Evolutionary conservation across 495 filamentous ascomycete genomes (phyloP).

Genomic region (Talaromyces borbonicus): DNA sequence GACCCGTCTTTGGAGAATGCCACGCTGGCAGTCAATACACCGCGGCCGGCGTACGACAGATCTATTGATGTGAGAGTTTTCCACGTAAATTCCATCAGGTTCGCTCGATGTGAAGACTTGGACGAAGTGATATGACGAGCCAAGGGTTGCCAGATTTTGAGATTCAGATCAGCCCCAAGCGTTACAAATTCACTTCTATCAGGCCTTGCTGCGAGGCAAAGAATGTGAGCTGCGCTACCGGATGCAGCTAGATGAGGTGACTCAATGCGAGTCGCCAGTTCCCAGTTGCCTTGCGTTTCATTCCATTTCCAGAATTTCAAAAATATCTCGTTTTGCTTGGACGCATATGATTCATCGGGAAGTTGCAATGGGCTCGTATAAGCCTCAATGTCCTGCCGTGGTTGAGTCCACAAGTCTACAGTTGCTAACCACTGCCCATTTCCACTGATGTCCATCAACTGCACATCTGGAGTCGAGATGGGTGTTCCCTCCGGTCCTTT

Average conservation of each 20-base stretch:
- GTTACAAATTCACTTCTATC: slow-evolving; percentile 63
- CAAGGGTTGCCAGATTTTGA: slow-evolving; percentile 71
- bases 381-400: slow-evolving; percentile 49
- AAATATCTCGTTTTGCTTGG: slow-evolving; percentile 53
- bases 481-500: slow-evolving; percentile 55
- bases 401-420: slow-evolving; percentile 80
- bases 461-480: slow-evolving; percentile 65
- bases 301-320: slow-evolving; percentile 88
- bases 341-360: slow-evolving; percentile 45
- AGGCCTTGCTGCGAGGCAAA: slow-evolving; percentile 63
- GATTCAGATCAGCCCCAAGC: slow-evolving; percentile 64
- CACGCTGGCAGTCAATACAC: slow-evolving; percentile 29
- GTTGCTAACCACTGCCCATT: slow-evolving; percentile 90
- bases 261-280: slow-evolving; percentile 72
- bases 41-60: slow-evolving; percentile 30
- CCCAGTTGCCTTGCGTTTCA: slow-evolving; percentile 49
- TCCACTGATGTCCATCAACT: slow-evolving; percentile 56
- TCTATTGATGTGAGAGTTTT: slow-evolving; percentile 51
- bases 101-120: slow-evolving; percentile 41
- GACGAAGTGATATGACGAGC: slow-evolving; percentile 52
- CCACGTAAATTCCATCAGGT: slow-evolving; percentile 57
- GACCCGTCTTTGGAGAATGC: slow-evolving; percentile 84
- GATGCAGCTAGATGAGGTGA: slow-evolving; percentile 55
- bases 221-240: slow-evolving; percentile 45
- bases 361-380: slow-evolving; percentile 71